Evolutionary conservation across 78 protist species (phyloP), one percentile per base, ranked within the genome.

Genomic region (Pelomyxa schiedti): DNA sequence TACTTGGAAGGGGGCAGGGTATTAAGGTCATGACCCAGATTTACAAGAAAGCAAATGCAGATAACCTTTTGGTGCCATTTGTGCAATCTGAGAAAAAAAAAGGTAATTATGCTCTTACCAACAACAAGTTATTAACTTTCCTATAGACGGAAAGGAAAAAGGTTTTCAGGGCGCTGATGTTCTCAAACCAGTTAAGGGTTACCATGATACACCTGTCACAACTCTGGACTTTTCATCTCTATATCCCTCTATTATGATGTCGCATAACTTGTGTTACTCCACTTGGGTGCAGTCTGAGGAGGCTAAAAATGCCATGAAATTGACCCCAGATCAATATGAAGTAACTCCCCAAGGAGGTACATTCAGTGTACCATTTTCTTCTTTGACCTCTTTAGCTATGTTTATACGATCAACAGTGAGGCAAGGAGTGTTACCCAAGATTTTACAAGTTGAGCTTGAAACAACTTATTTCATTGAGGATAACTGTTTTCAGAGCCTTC

Each of bases 171-270:
- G 93, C 4, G 91, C 93, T 38, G 80, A 71, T 5, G 90, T 94
- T 35, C 77, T 90, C 58, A 93, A 92, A n/a, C 95, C 97, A 2
- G 69, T 1, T 3, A 65, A 66, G 8, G 99, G 97, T 24, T 92
- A 77, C 75, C 92, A 94, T 74, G 79, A 79, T n/a, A 8, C 1
- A 35, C 99, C 99, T 22, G 90, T 98, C 8, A 92, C 98, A 24
- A 95, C 99, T 0, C 90, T 98, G 52, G 99, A 98, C 81, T 98
- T 98, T 75, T 80, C 98, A 8, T 89, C 97, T 66, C 94, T 98
- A 63, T 98, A 98, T 82, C 99, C 99, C 28, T 95, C 99, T 6
- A 98, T 98, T 78, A 98, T 98, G 99, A 95, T 96, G 94, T 99
- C 99, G 7, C 98, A 97, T 79, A 98, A 98, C 78, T 88, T 97